These are phyloP conservation scores for Arthrobotrys sinensis DNA, from an alignment of 2,329 filamentous ascomycete genomes.

Conservation along the genomic window DNA sequence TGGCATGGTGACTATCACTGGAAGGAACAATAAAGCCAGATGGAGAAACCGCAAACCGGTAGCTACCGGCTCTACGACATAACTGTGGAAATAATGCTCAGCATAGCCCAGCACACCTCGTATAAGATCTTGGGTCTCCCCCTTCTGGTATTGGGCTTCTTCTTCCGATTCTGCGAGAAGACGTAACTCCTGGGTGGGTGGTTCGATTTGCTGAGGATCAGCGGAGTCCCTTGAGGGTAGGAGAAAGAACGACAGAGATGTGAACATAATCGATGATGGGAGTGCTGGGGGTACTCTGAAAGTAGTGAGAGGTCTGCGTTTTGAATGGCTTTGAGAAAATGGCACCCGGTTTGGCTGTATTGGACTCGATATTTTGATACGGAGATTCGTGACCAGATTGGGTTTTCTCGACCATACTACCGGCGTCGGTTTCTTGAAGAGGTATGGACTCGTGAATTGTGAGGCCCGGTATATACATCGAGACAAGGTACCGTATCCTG, in stretches of 20 bases:
- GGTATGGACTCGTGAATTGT: background rate
- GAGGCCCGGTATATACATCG: background rate
- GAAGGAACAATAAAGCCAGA: constrained; percentile 88
- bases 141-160: constrained; percentile 4
- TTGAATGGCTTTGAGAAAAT: background rate
- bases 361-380: background rate
- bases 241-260: constrained; percentile 18
- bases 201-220: background rate
- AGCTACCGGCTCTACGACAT: constrained; percentile 79
- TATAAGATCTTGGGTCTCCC: background rate
- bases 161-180: constrained; percentile 39
- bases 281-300: background rate
- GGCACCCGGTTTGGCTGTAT: background rate
- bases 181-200: constrained; percentile 40
- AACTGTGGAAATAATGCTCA: constrained; percentile 66
- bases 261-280: background rate
- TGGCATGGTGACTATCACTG: constrained; percentile 85
- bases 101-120: constrained; percentile 35
- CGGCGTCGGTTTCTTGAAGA: background rate
- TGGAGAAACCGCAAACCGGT: constrained; percentile 91
- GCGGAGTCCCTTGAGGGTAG: background rate
- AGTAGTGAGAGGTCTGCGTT: background rate
- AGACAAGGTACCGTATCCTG: background rate
- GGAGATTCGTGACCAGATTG: background rate
- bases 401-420: background rate